phyloP scores from a whole-genome alignment of 352 stramenopile species.

The Phytopythium boreale region DNA sequence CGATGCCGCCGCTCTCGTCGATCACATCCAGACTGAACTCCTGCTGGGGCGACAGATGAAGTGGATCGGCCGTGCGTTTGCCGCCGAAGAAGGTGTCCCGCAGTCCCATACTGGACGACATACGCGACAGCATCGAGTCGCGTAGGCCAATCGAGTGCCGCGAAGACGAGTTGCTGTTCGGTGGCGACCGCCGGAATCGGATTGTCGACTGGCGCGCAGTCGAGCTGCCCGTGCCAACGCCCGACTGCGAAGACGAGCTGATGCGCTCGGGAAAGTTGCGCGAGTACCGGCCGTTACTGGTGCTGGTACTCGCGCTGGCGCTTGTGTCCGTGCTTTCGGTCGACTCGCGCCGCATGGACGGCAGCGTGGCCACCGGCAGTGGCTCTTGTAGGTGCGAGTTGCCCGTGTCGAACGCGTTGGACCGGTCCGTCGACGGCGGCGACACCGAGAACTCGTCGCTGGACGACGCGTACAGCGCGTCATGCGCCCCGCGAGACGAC shows the following conservation, averaged over 20 bases:
- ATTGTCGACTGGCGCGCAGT: conserved; percentile 15
- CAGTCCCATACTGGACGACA: conserved; percentile 41
- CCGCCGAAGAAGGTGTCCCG: conserved; percentile 68
- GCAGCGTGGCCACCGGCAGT: conserved; percentile 18
- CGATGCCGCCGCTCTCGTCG: conserved; percentile 63
- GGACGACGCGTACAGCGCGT: conserved; percentile 8
- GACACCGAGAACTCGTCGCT: conserved; percentile 20
- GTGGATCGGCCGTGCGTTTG: conserved; percentile 30
- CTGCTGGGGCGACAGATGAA: conserved; percentile 60
- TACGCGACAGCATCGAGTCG: conserved; percentile 33
- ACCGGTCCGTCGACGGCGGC: conserved; percentile 12
- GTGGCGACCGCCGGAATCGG: conserved; percentile 24
- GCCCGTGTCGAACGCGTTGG: conserved; percentile 6
- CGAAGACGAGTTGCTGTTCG: conserved; percentile 36
- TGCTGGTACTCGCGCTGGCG: conserved; percentile 4
- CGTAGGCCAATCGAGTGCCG: conserved; percentile 29
- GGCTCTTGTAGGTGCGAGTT: conserved; percentile 10
- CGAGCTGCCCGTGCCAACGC: conserved; percentile 12
- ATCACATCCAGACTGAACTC: conserved; percentile 79
- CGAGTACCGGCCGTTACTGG: not conserved
- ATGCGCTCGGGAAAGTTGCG: conserved; percentile 10
- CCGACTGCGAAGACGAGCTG: conserved; percentile 24
- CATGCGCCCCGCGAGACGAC: conserved; percentile 4
- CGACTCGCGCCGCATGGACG: conserved; percentile 18
- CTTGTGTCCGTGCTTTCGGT: conserved; percentile 19